Evolutionary conservation across 2,329 filamentous ascomycete species (phyloP), one percentile per base, ranked within the genome.

Genomic region (Beauveria australis): DNA sequence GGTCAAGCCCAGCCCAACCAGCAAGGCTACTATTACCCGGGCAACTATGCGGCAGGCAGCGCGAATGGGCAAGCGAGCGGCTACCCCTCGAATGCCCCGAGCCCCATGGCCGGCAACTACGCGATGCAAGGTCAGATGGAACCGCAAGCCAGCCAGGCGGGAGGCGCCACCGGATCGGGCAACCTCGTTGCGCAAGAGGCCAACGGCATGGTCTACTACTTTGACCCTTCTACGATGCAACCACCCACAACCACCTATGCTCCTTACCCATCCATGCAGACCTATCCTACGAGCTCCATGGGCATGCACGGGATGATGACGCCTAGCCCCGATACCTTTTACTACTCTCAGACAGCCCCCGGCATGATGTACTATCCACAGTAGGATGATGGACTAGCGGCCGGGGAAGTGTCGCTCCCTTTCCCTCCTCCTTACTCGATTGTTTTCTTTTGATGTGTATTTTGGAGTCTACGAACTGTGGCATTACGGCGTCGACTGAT

Each of bases 121-220:
- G 68, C 76, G 65, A 75, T 78, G 46, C 74, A 76, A 40, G 69
- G 69, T 14, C 81, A 79, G 61, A 67, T 65, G 22, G 72, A 67
- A 71, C 80, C 64, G 63, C 70, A 57, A 47, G 65, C 61, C 30
- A 66, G 71, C n/a, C 74, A 76, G 53, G 65, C 69, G 30, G 66
- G 65, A 40, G 68, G 68, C 33, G 68, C 70, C 33, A 68, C 78
- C 19, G 55, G 33, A 16, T 19, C 30, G 12, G 82, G 78, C 64
- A 72, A 52, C 24, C 47, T 85, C 47, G 82, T 88, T 53, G 91
- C 91, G 0, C 92, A 97, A 72, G 93, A 97, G 76, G 87, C 88
- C 64, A 96, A 96, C 67, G 94, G 94, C 63, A 97, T 95, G 83
- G 92, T 96, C 1, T 97, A 96, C 73, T 99, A 96, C 72, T 92